A percentile compares a stretch with the other conserved stretches of the same genome.
phyloP scores from a whole-genome alignment of 1,284 basidiomycete genomes.

The Tylopilus orsonianus region DNA sequence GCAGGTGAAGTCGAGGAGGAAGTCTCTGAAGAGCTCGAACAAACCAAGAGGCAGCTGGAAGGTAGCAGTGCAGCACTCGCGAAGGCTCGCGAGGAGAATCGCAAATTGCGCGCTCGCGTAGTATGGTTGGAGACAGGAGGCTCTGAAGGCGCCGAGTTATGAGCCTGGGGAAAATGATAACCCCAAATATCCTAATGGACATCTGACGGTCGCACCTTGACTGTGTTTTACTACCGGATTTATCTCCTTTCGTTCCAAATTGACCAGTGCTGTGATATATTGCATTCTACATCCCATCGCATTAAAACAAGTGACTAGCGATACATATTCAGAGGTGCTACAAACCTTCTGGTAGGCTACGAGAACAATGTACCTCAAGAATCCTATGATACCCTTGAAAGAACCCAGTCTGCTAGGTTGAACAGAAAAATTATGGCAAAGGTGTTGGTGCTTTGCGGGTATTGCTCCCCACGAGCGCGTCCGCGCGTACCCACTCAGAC shows the following conservation, averaged over 20 bases:
- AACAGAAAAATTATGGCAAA: conserved; percentile 10
- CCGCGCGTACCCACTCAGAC: conserved; percentile 59
- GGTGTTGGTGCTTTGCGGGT: conserved; percentile 17
- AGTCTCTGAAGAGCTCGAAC: conserved; percentile 44
- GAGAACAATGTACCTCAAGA: neutral
- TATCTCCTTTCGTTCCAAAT: conserved; percentile 15
- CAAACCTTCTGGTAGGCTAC: neutral
- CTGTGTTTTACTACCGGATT: conserved; percentile 12
- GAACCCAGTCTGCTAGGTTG: conserved; percentile 6
- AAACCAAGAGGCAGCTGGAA: conserved; percentile 48
- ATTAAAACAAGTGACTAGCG: conserved; percentile 14
- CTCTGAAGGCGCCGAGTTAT: conserved; percentile 35
- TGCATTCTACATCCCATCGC: conserved; percentile 3
- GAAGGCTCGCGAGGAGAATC: conserved; percentile 39
- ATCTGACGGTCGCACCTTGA: conserved; percentile 4
- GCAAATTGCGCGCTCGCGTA: conserved; percentile 34
- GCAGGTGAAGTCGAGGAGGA: conserved; percentile 68
- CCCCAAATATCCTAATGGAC: conserved; percentile 12
- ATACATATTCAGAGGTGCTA: conserved; percentile 17
- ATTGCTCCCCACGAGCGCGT: conserved; percentile 31
- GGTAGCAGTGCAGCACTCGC: conserved; percentile 38
- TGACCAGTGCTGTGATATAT: conserved; percentile 9
- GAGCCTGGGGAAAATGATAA: conserved; percentile 19
- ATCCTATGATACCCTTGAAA: neutral
- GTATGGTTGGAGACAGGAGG: conserved; percentile 37